Evolutionary conservation across 1,139 yeast genomes (phyloP).

Genomic region (Ogataea hybrid): DNA sequence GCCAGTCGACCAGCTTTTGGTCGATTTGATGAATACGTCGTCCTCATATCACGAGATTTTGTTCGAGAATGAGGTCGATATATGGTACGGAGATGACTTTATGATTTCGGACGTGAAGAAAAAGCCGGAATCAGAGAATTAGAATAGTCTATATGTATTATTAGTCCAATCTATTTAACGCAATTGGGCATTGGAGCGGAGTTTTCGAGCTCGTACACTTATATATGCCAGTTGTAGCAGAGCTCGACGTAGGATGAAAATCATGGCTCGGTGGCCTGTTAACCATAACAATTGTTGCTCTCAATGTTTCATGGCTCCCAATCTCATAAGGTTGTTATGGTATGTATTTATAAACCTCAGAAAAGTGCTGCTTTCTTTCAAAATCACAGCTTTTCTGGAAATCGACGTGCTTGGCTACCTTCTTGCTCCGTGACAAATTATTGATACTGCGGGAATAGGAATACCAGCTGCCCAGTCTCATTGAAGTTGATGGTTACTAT

Average conservation of each 20-base stretch:
- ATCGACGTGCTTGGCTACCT: background rate
- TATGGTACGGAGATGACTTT: slow-evolving; percentile 36
- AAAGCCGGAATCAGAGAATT: background rate
- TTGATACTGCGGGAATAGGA: background rate
- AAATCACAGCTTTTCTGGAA: background rate
- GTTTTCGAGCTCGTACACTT: too few species aligned
- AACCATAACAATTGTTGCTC: too few species aligned
- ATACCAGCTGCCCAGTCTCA: background rate
- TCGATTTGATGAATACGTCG: slow-evolving; percentile 42
- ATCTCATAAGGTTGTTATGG: too few species aligned
- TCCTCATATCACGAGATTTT: slow-evolving; percentile 45
- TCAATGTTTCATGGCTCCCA: too few species aligned
- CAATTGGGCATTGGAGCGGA: too few species aligned
- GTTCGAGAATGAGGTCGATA: slow-evolving; percentile 41
- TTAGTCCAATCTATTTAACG: too few species aligned
- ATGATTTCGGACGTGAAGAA: slow-evolving; percentile 2
- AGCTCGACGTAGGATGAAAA: background rate
- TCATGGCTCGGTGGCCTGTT: background rate
- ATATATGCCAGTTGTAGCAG: too few species aligned
- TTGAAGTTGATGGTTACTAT: too few species aligned
- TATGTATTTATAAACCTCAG: background rate
- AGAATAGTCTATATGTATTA: background rate
- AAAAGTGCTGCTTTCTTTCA: background rate
- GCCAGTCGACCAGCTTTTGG: slow-evolving; percentile 39
- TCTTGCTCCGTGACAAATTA: background rate